Conservation (phyloP, 75 land plant genomes). For the Chamaecyparis obtusa region DNA sequence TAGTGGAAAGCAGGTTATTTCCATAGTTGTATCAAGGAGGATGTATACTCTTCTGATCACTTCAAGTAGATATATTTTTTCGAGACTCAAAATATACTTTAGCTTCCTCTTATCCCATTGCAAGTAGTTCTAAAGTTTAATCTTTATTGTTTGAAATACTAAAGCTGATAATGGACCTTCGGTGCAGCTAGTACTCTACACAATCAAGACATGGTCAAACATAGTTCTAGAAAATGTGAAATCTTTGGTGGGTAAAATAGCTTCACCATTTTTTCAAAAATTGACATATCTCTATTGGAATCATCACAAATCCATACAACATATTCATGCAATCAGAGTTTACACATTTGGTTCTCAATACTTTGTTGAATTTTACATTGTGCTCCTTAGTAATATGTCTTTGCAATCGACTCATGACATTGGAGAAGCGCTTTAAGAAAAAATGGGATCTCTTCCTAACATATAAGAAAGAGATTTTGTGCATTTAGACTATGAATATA, state of each 20-base stretch:
- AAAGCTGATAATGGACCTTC: background rate
- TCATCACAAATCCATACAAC: conserved; percentile 77
- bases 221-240: conserved; percentile 87
- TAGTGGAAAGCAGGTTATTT: background rate
- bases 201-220: conserved; percentile 79
- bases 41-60: background rate
- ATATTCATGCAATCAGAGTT: conserved; percentile 95
- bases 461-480: conserved; percentile 96
- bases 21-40: too few relatives aligned
- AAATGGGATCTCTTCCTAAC: conserved; percentile 80
- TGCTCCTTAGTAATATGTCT: conserved; percentile 75
- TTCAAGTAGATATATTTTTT: too few relatives aligned
- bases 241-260: conserved; percentile 75
- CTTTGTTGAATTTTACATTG: conserved; percentile 95
- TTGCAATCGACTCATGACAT: conserved; percentile 81
- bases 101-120: too few relatives aligned
- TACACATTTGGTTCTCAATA: conserved; percentile 90
- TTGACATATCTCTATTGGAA: conserved; percentile 94
- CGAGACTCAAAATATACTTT: too few relatives aligned
- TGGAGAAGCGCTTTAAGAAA: conserved; percentile 87
- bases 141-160: background rate
- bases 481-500: conserved; percentile 85
- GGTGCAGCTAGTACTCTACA: conserved; percentile 60
- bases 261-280: conserved; percentile 86
- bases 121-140: background rate